Conservation (phyloP, 1,284 basidiomycete species). For the Hemileia vastatrix region DNA sequence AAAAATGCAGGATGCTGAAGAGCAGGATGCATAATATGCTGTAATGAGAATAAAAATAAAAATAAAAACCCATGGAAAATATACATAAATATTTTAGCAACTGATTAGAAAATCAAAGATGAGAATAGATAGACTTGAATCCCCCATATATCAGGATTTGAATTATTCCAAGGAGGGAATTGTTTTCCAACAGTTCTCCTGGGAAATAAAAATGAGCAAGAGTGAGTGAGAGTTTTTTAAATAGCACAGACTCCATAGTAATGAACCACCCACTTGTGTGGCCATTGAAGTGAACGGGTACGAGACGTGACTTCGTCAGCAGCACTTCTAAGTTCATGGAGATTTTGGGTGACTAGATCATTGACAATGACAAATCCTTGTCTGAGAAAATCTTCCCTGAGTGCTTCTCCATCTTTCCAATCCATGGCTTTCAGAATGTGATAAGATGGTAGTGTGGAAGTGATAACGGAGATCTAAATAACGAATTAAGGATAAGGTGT, state of each 20-base stretch:
- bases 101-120: neutral
- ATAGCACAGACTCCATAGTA: neutral
- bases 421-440: too few species aligned
- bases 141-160: conserved; percentile 9
- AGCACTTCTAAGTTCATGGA: conserved; percentile 10
- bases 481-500: too few species aligned
- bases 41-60: neutral
- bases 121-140: conserved; percentile 8
- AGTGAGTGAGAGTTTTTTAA: neutral
- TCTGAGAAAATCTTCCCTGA: too few species aligned
- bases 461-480: too few species aligned
- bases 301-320: conserved; percentile 2
- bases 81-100: neutral
- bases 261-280: conserved; percentile 5
- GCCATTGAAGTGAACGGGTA: conserved; percentile 10
- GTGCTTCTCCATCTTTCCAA: too few species aligned
- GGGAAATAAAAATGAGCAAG: neutral
- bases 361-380: too few species aligned
- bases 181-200: conserved; percentile 16
- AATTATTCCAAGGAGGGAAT: conserved; percentile 15
- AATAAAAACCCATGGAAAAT: neutral
- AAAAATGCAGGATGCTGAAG: conserved; percentile 4
- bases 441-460: too few species aligned
- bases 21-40: conserved; percentile 18
- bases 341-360: neutral